Evolutionary conservation across 1,284 basidiomycete species (phyloP).

Genomic region (Serendipita sp.): DNA sequence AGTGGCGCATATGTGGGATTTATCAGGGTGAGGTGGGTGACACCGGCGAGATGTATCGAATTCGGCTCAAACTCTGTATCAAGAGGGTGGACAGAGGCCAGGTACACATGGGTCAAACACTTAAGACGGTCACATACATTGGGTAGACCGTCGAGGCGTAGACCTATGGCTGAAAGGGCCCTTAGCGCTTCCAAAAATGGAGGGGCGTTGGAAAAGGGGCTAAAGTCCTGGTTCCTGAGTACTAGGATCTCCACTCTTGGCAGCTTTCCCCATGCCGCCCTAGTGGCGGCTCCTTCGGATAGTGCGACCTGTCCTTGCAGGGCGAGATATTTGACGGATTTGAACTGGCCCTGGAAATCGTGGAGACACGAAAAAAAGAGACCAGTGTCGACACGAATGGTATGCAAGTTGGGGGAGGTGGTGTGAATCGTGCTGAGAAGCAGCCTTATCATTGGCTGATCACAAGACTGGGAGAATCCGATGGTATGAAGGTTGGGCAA

Average conservation of each 20-base stretch:
- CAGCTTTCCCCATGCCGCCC: neutral
- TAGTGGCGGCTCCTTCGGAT: neutral
- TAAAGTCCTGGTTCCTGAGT: neutral
- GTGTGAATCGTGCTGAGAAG: neutral
- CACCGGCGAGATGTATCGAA: neutral
- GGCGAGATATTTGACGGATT: neutral
- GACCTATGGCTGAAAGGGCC: neutral
- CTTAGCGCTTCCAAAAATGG: neutral
- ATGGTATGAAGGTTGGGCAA: neutral
- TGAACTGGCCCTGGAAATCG: neutral
- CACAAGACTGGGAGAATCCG: neutral
- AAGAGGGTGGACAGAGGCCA: neutral
- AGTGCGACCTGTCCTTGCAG: neutral
- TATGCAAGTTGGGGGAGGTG: neutral
- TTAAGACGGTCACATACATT: neutral
- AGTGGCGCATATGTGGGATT: neutral
- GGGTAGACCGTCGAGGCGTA: neutral
- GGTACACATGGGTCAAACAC: neutral
- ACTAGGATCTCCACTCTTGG: neutral
- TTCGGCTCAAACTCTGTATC: neutral
- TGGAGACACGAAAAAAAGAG: neutral
- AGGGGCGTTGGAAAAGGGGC: neutral
- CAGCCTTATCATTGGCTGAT: neutral
- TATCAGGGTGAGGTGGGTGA: slow-evolving; percentile 3
- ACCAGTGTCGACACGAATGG: neutral